Percentiles rank a stretch among this genome's conserved stretches.
These are phyloP conservation scores for Aegle marmelos DNA, from an alignment of 345 rosid species.

Conservation along the genomic window DNA sequence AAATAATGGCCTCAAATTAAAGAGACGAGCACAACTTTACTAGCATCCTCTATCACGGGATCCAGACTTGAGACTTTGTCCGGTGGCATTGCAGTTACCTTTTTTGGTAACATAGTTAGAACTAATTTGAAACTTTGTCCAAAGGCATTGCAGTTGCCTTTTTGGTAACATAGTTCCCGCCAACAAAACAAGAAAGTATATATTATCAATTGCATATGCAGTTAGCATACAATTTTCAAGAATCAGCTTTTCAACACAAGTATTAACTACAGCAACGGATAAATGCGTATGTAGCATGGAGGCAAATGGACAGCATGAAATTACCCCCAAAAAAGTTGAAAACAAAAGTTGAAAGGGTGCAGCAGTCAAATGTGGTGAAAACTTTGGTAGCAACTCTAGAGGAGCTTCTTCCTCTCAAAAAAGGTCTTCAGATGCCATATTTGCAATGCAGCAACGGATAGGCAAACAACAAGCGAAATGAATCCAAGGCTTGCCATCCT, in stretches of 20 bases:
- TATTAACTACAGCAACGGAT: background rate
- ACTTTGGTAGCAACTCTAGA: slow-evolving; percentile 26
- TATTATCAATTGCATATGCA: background rate
- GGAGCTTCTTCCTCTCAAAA: slow-evolving; percentile 86
- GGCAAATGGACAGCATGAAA: background rate
- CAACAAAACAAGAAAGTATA: background rate
- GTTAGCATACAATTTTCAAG: background rate
- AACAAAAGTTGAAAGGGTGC: background rate
- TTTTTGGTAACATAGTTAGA: background rate
- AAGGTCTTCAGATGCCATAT: slow-evolving; percentile 83
- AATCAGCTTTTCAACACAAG: background rate
- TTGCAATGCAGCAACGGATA: slow-evolving; percentile 72
- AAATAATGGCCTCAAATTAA: background rate
- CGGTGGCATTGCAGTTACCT: too few relatives aligned
- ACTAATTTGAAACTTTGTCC: background rate
- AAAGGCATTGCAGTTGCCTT: too few relatives aligned
- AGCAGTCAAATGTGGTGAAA: background rate
- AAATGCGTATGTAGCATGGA: background rate
- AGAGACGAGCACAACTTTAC: background rate
- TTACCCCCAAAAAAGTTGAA: too few relatives aligned
- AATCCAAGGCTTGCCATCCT: slow-evolving; percentile 61
- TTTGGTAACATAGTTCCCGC: background rate
- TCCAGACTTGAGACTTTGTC: background rate
- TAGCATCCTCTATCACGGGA: background rate
- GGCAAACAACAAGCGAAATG: slow-evolving; percentile 62